Base-by-base conservation (phyloP, 441 rosid genomes). In the Pelargonium citronellum region DNA sequence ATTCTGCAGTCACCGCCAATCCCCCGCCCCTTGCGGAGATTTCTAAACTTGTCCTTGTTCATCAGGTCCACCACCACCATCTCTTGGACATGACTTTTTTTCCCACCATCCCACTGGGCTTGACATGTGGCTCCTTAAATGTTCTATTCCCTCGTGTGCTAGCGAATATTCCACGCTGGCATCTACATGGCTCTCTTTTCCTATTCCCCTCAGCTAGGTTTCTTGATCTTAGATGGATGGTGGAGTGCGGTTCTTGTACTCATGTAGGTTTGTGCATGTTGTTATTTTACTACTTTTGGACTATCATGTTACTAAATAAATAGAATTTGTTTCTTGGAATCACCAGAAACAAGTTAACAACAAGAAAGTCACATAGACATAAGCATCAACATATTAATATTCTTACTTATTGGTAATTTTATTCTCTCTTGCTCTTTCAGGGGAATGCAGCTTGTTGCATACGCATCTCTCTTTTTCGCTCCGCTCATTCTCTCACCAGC, bases 101-200 rank as follows among this genome's bases (percentile, higher is more conserved):
- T 24, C 49, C 73, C 73, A 70, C 72, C 71, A 41, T 9, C 72
- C 37, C 20, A 24, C 39, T 43, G 77, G 84, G 62, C 69, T 81
- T 71, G 64, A 82, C 86, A 78, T 78, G 84, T 84, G 85, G 79
- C 68, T 11, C 34, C 49, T 10, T 27, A 51, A 69, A 71, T 81
- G 73, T 78, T 75, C 70, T 15, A 20, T 7, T 53, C 9, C 64
- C 34, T 63, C 47, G 15, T 71, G 60, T 34, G 67, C 77, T 64
- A 68, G 34, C 55, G 80, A 83, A 80, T 79, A 76, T 80, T 82
- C 81, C 85, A 82, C 69, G 83, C 77, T 75, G 84, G 77, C 79
- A 47, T 66, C 74, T 8, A 64, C 70, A 65, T 73, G 77, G 66
- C 81, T 19, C 47, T n/a, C 30, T 37, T 22, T 34, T 4, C 20